A percentile compares a stretch with the other conserved stretches of the same genome.
Conservation (phyloP, 2,329 filamentous ascomycete species). For the Phoma sp. region DNA sequence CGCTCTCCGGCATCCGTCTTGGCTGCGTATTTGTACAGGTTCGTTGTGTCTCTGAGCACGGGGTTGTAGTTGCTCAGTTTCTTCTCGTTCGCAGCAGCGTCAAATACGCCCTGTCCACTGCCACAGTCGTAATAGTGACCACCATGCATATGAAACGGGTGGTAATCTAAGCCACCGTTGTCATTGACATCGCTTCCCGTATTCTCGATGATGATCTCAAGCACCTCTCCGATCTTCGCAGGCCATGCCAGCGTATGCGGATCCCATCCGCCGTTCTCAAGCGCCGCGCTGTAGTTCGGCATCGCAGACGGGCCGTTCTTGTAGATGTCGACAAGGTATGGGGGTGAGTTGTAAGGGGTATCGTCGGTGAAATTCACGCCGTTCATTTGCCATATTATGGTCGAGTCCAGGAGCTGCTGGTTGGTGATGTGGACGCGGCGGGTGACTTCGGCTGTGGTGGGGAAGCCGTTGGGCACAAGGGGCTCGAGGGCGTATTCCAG, state of each 20-base stretch:
- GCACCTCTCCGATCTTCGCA: conserved; percentile 61
- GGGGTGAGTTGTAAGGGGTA: conserved; percentile 29
- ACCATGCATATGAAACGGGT: conserved; percentile 64
- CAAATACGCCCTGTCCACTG: conserved; percentile 60
- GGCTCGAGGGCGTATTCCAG: conserved; percentile 49
- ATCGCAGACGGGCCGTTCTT: conserved; percentile 52
- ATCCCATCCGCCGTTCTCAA: conserved; percentile 61
- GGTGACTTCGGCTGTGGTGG: conserved; percentile 41
- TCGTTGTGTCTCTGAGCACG: conserved; percentile 56
- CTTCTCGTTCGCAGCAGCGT: conserved; percentile 57
- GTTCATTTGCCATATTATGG: conserved; percentile 33
- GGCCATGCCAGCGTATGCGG: conserved; percentile 58
- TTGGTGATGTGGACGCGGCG: conserved; percentile 41
- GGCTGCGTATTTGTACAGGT: conserved; percentile 61
- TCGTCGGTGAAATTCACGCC: conserved; percentile 32
- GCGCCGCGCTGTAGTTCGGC: conserved; percentile 60
- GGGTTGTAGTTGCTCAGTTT: conserved; percentile 47
- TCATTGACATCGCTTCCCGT: conserved; percentile 23
- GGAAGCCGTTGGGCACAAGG: conserved; percentile 40
- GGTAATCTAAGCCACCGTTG: conserved; percentile 40
- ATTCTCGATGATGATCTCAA: conserved; percentile 60
- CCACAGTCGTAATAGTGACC: conserved; percentile 62
- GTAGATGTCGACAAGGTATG: conserved; percentile 62
- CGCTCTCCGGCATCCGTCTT: conserved; percentile 50
- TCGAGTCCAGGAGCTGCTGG: conserved; percentile 24